Evolutionary conservation across 306 rosid genomes (phyloP).

Genomic region (Sindora glabra): DNA sequence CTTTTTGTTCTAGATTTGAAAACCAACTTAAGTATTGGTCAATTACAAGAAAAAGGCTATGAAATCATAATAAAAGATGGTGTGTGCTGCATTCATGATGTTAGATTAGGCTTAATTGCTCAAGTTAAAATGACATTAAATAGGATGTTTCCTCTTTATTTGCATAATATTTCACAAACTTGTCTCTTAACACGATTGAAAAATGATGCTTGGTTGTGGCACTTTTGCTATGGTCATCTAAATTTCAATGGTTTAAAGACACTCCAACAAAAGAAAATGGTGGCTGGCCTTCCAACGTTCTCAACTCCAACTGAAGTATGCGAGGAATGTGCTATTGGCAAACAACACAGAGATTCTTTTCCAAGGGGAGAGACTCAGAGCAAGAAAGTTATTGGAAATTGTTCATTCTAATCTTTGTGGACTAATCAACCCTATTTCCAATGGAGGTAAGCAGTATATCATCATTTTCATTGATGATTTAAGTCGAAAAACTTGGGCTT

Average conservation of each 20-base stretch:
- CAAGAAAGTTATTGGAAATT: too few species aligned
- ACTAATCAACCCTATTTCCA: not conserved
- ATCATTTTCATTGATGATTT: too few species aligned
- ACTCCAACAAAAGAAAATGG: not conserved
- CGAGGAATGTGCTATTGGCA: too few species aligned
- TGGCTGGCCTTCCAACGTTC: not conserved
- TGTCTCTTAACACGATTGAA: too few species aligned
- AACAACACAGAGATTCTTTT: not conserved
- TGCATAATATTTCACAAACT: too few species aligned
- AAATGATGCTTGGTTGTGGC: too few species aligned
- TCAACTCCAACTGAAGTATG: not conserved
- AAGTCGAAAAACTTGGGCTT: too few species aligned
- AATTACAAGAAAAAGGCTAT: not conserved
- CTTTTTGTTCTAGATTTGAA: not conserved
- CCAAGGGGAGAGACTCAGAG: not conserved
- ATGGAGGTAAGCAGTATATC: not conserved
- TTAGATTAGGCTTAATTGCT: not conserved
- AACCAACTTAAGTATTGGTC: not conserved
- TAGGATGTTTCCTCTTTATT: too few species aligned
- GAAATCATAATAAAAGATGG: not conserved
- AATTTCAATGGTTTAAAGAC: not conserved
- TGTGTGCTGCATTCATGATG: not conserved
- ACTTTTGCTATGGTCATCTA: too few species aligned
- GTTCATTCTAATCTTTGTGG: too few species aligned
- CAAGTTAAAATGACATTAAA: not conserved